These are phyloP conservation scores for Chlorella sorokiniana DNA, from an alignment of 139 green algal genomes.

Conservation along the genomic window DNA sequence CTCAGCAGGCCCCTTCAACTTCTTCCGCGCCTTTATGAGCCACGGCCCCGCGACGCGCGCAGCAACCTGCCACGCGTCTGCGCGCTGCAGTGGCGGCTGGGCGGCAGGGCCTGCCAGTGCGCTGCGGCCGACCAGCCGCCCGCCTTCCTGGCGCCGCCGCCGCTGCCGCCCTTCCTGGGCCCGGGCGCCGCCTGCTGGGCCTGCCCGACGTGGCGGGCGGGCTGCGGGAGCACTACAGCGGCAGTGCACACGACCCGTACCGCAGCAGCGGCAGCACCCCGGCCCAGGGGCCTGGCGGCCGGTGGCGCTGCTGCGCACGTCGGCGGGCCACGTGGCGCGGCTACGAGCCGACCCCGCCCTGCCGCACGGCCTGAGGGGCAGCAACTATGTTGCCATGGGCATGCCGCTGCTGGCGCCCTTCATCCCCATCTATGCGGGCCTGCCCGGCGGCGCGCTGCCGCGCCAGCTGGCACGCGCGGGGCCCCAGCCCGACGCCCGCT, in stretches of 20 bases:
- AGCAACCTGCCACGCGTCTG: not conserved
- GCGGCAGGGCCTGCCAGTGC: not conserved
- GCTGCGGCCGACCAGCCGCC: not conserved
- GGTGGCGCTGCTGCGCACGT: not conserved
- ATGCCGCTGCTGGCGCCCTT: constrained; percentile 15
- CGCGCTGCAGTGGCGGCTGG: not conserved
- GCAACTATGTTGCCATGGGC: not conserved
- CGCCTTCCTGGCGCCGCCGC: not conserved
- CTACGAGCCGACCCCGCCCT: not conserved
- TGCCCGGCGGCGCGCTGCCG: not conserved
- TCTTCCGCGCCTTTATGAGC: constrained; percentile 6
- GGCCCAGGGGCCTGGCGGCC: not conserved
- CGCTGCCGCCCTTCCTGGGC: not conserved
- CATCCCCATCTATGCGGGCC: constrained; percentile 4
- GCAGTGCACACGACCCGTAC: not conserved
- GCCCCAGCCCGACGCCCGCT: not conserved
- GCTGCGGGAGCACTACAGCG: not conserved
- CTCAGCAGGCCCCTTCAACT: constrained; percentile 4
- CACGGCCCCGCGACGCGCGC: not conserved
- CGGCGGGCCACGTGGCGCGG: not conserved
- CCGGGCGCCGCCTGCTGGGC: not conserved
- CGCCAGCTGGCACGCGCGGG: not conserved
- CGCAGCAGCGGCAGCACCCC: not conserved
- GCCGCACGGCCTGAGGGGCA: not conserved
- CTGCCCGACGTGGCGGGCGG: not conserved